These are phyloP conservation scores for Spiromyces aspiralis DNA, from an alignment of 371 early-diverging fungal genomes.

Conservation along the genomic window DNA sequence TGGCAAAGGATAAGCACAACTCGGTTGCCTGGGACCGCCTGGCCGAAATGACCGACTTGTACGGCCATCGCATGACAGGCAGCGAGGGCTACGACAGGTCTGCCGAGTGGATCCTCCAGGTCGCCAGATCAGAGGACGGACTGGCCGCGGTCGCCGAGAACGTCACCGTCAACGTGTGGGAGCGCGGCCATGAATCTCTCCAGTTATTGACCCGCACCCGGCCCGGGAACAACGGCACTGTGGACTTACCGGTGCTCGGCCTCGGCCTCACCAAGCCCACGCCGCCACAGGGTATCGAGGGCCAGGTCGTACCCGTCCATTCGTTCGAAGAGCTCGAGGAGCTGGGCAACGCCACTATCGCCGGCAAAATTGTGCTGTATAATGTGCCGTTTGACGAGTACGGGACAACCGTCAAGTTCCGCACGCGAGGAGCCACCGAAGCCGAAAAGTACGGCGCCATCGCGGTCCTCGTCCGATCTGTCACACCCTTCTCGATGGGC, in stretches of 20 bases:
- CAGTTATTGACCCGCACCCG: constrained; percentile 30
- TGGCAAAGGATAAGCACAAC: constrained; percentile 6
- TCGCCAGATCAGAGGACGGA: constrained; percentile 18
- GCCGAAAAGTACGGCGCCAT: constrained; percentile 36
- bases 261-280: constrained; percentile 36
- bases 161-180: constrained; percentile 32
- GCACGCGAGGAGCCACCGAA: constrained; percentile 25
- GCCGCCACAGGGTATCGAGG: constrained; percentile 27
- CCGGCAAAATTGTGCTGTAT: constrained; percentile 32
- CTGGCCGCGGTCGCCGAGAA: constrained; percentile 33
- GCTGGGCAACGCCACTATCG: constrained; percentile 19
- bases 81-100: constrained; percentile 30
- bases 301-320: constrained; percentile 28
- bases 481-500: constrained; percentile 26
- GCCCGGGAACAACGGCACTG: constrained; percentile 10
- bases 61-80: constrained; percentile 33
- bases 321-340: constrained; percentile 29
- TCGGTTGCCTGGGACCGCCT: constrained; percentile 36
- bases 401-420: constrained; percentile 11
- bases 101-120: constrained; percentile 31
- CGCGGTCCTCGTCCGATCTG: constrained; percentile 33
- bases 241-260: constrained; percentile 30
- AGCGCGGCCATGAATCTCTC: constrained; percentile 31
- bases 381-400: constrained; percentile 29
- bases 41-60: constrained; percentile 42